phyloP scores from a whole-genome alignment of 2,329 filamentous ascomycete genomes.

The Aurifilum marmelostoma region DNA sequence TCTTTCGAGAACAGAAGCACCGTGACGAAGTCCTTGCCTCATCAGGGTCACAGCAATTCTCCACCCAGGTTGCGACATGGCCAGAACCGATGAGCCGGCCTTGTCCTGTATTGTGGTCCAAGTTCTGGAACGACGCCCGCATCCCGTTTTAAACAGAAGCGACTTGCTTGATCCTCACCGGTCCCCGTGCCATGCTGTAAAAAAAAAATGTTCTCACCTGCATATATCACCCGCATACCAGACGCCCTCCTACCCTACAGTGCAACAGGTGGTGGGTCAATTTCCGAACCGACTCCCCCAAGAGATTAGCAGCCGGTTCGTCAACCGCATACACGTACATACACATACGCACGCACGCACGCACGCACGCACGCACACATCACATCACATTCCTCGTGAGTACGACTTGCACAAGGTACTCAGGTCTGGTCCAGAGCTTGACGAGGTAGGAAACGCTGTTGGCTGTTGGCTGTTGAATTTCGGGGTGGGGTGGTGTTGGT shows the following conservation, averaged over 20 bases:
- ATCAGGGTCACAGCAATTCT: background rate
- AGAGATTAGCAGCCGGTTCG: constrained; percentile 14
- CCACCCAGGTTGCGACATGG: constrained; percentile 15
- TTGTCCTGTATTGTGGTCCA: background rate
- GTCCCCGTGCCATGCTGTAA: background rate
- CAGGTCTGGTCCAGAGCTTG: background rate
- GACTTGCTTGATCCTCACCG: constrained; percentile 10
- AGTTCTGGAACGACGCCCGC: constrained; percentile 22
- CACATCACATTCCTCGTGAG: background rate
- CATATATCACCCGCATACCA: constrained; percentile 16
- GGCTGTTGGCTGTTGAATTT: background rate
- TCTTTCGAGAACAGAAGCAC: background rate
- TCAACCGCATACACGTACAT: background rate
- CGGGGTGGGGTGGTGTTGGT: background rate
- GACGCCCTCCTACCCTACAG: background rate
- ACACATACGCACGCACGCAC: background rate
- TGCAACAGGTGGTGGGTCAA: background rate
- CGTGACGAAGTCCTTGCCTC: background rate
- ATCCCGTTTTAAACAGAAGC: constrained; percentile 19
- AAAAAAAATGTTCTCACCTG: constrained; percentile 14
- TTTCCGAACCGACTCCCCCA: constrained; percentile 3
- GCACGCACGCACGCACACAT: background rate
- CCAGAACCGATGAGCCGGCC: background rate
- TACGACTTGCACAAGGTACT: background rate
- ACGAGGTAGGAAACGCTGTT: background rate